phyloP scores from a whole-genome alignment of 352 stramenopile genomes.

The Plasmopara halstedii region DNA sequence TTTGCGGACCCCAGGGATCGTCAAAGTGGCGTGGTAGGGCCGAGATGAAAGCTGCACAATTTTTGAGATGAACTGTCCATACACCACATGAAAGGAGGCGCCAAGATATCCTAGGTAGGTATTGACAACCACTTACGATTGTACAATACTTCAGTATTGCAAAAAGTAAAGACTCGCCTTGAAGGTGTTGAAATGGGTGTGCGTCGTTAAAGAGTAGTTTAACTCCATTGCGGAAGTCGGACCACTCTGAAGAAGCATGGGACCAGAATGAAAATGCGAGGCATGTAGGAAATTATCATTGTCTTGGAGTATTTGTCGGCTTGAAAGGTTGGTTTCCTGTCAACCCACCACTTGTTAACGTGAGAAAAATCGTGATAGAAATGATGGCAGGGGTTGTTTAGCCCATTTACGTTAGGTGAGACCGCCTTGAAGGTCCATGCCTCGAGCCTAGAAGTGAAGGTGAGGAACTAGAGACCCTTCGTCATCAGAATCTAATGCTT shows the following conservation, averaged over 20 bases:
- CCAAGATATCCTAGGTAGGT: neutral
- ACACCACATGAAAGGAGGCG: neutral
- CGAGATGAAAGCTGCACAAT: neutral
- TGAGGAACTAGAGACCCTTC: neutral
- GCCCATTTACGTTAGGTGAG: neutral
- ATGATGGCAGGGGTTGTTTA: neutral
- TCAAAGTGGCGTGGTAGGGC: neutral
- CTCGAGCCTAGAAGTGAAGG: neutral
- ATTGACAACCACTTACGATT: neutral
- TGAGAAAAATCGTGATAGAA: neutral
- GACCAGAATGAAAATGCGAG: neutral
- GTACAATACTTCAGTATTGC: neutral
- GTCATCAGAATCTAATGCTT: neutral
- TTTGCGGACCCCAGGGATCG: neutral
- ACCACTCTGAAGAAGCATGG: neutral
- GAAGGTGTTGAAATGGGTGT: neutral
- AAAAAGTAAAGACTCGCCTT: neutral
- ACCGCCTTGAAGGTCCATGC: neutral
- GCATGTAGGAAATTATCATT: neutral
- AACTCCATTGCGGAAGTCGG: neutral
- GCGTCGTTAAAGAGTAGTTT: neutral
- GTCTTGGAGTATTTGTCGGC: neutral
- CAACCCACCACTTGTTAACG: neutral
- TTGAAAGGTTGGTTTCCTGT: neutral
- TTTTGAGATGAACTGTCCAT: neutral